Evolutionary conservation across 2,329 filamentous ascomycete genomes (phyloP).

Genomic region (Thielaviopsis ethacetica): DNA sequence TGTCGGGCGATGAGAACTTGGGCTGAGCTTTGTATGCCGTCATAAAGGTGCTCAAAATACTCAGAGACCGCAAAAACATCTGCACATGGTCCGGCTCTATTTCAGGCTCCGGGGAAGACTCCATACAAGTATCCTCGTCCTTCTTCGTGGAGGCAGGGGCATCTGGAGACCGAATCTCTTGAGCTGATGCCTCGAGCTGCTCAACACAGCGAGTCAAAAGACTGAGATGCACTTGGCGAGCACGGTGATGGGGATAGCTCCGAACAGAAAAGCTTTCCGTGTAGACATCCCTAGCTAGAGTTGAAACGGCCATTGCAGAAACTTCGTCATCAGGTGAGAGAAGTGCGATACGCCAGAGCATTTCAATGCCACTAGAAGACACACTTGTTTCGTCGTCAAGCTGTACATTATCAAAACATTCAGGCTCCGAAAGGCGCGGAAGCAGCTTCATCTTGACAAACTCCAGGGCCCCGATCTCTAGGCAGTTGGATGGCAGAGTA

Average conservation of each 20-base stretch:
- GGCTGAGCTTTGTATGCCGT: slow-evolving; percentile 45
- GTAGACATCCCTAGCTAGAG: slow-evolving; percentile 56
- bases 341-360: slow-evolving; percentile 72
- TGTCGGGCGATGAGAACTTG: slow-evolving; percentile 41
- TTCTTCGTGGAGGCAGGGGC: slow-evolving; percentile 29
- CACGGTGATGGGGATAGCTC: slow-evolving; percentile 31
- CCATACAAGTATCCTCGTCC: background rate
- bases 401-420: slow-evolving; percentile 26
- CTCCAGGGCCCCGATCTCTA: slow-evolving; percentile 44
- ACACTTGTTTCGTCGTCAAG: slow-evolving; percentile 36
- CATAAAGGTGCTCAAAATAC: slow-evolving; percentile 51
- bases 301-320: slow-evolving; percentile 49
- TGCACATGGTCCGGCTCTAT: slow-evolving; percentile 37
- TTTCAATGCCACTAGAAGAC: slow-evolving; percentile 41
- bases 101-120: slow-evolving; percentile 19
- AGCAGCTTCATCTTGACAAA: slow-evolving; percentile 41
- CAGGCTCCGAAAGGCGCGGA: slow-evolving; percentile 23
- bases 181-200: slow-evolving; percentile 49
- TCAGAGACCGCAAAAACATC: slow-evolving; percentile 51
- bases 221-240: slow-evolving; percentile 45
- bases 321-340: slow-evolving; percentile 48
- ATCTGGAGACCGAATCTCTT: background rate
- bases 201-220: slow-evolving; percentile 59
- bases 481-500: slow-evolving; percentile 36
- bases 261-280: slow-evolving; percentile 39